Evolutionary conservation across 2,329 filamentous ascomycete species (phyloP), one percentile per base, ranked within the genome.

Genomic region (Aureobasidium namibiae): DNA sequence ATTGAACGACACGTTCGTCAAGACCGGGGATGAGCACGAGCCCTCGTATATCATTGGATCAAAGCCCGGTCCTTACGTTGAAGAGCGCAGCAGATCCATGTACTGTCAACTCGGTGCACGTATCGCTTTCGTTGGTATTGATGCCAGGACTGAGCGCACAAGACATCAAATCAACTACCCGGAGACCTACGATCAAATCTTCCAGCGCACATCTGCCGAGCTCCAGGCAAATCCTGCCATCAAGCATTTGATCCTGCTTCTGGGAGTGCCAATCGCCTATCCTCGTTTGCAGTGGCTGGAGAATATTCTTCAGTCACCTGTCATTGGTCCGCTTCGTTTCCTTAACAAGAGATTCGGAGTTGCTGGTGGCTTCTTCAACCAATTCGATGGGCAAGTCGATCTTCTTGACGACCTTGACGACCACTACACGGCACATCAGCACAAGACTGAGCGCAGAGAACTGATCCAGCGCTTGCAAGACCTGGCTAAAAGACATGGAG

Each of bases 241-340:
- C 68, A 86, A 83, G 72, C 84, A 87, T 67, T 68, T 87, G 23
- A 75, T 87, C 39, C 72, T 87, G 23, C 73, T 87, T 11, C 75
- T 87, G 2, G 88, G 87, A 59, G 84, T 89, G 23, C 89, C 91
- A 0, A 92, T 95, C 66, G 76, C 77, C 1, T 79, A 82, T 63
- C 80, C 79, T 1, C 90, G 92, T 66, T 80, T 96, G 57, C 94
- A 92, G n/a, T 96, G 92, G 92, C 80, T 96, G 4, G 92, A 97
- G 71, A 96, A 96, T 68, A 88, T 96, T 60, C 83, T 97, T 66
- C 82, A 82, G 16, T 95, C 90, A 62, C 92, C 92, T 0, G 66
- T 96, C 24, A 92, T 96, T 68, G 91, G 88, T 0, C 91, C 92
- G 0, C 84, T 96, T 69, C 92, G 91, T 68, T 86, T 97, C 63